Evolutionary conservation across 306 rosid species (phyloP), one percentile per base, ranked within the genome.

Genomic region (Biancaea sappan): DNA sequence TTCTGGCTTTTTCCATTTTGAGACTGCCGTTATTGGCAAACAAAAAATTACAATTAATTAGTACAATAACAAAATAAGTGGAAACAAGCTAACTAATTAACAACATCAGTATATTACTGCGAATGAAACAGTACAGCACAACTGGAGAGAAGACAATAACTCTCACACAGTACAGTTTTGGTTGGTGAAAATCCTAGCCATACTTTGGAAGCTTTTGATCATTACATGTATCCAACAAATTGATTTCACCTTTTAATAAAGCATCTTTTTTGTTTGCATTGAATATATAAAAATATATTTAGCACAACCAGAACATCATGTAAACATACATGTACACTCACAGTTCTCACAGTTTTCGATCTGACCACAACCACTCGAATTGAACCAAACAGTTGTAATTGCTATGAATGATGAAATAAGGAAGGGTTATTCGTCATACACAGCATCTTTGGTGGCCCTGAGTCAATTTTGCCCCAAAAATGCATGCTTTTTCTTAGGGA

Each of bases 201-300:
- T n/a, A 58, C 66, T 71, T 66, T 80, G 65, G 57, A 75, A 72
- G 70, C 68, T 81, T 80, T 84, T 47, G 43, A 86, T 85, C 57
- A 74, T 82, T 84, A 35, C 85, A 19, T 71, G 24, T 77, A 57
- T 69, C 79, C 74, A 78, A 60, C 81, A 70, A 68, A 53, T 60
- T 82, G 76, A 76, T 81, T 84, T 73, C 50, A 69, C 66, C 80
- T 78, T 88, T 85, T 65, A 66, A 69, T 53, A 76, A 85, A 85
- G 83, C 44, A 25, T 78, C 70, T 78, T 71, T 85, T 61, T 22
- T 21, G n/a, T 44, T 77, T 16, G 18, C 59, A 51, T 58, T 81
- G 67, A 67, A 61, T 68, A 25, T 68, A 59, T 60, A 74, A 37
- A 38, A 31, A 69, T 82, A 57, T 24, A 70, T 82, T 70, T 14